These are phyloP conservation scores for Strigomonas culicis DNA, from an alignment of 208 protist species.

Conservation along the genomic window DNA sequence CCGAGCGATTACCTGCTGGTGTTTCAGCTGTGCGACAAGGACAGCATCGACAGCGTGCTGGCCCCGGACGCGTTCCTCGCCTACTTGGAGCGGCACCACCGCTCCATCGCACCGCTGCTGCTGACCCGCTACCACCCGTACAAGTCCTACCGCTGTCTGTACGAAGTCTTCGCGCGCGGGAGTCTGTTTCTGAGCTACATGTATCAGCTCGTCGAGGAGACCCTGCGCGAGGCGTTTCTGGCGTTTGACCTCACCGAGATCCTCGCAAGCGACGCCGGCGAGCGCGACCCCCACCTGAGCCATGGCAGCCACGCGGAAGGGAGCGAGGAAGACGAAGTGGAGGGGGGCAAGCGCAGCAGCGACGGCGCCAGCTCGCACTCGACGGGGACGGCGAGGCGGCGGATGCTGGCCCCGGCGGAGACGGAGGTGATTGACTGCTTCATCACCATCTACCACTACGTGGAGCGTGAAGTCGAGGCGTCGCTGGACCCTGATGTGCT, in stretches of 20 bases:
- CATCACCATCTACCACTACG: conserved; percentile 57
- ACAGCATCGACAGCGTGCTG: conserved; percentile 27
- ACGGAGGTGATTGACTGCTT: conserved; percentile 65
- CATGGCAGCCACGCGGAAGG: no score
- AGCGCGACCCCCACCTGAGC: no score
- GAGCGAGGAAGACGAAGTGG: no score
- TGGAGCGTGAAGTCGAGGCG: conserved; percentile 48
- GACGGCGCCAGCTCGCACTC: no score
- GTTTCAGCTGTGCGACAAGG: conserved; percentile 69
- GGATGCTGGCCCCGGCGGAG: conserved; percentile 42
- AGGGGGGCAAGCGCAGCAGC: no score
- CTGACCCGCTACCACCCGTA: conserved; percentile 47
- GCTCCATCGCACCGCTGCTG: conserved; percentile 55
- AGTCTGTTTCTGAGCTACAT: conserved; percentile 60
- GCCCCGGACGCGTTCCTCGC: conserved; percentile 60
- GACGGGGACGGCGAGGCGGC: no score
- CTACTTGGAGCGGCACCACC: conserved; percentile 52
- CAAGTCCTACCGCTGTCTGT: conserved; percentile 74
- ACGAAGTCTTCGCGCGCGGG: conserved; percentile 72
- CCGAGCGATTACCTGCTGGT: conserved; percentile 18
- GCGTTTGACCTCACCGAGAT: conserved; percentile 56
- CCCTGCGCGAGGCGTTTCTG: conserved; percentile 40
- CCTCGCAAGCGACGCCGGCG: no score
- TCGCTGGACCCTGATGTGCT: conserved; percentile 73
- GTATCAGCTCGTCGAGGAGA: conserved; percentile 50